These are phyloP conservation scores for Suhomyces coccinellae DNA, from an alignment of 1,139 yeast species.

Conservation along the genomic window DNA sequence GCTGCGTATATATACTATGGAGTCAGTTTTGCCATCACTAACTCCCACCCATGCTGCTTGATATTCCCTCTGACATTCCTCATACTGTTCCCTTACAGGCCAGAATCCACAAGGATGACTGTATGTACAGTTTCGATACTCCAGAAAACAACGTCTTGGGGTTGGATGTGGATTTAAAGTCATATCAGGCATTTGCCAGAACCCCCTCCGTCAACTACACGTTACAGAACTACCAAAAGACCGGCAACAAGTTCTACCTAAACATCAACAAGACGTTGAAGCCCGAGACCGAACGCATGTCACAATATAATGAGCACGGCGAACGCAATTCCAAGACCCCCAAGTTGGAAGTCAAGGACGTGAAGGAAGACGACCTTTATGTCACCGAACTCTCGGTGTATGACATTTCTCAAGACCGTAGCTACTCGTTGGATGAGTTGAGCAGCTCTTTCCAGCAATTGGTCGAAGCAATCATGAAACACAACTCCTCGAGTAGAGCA, in stretches of 20 bases:
- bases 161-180: slow-evolving; percentile 67
- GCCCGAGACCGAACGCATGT: slow-evolving; percentile 30
- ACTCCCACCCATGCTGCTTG: slow-evolving; percentile 13
- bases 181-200: slow-evolving; percentile 66
- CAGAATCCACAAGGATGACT: slow-evolving; percentile 74
- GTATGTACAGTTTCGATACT: slow-evolving; percentile 77
- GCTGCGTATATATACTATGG: neutral
- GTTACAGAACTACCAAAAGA: slow-evolving; percentile 46
- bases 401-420: slow-evolving; percentile 34
- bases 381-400: slow-evolving; percentile 50
- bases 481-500: slow-evolving; percentile 65
- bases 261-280: slow-evolving; percentile 55
- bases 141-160: slow-evolving; percentile 62
- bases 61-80: slow-evolving; percentile 25
- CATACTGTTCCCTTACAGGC: slow-evolving; percentile 21
- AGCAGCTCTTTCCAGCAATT: slow-evolving; percentile 26
- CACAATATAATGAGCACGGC: slow-evolving; percentile 24
- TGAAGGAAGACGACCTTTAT: slow-evolving; percentile 67
- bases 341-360: slow-evolving; percentile 73
- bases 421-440: slow-evolving; percentile 21
- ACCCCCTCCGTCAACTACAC: slow-evolving; percentile 51
- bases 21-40: neutral
- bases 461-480: slow-evolving; percentile 53
- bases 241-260: slow-evolving; percentile 56
- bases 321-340: slow-evolving; percentile 56